Conservation (phyloP, 1,139 yeast genomes). For the Protomyces pachydermus region DNA sequence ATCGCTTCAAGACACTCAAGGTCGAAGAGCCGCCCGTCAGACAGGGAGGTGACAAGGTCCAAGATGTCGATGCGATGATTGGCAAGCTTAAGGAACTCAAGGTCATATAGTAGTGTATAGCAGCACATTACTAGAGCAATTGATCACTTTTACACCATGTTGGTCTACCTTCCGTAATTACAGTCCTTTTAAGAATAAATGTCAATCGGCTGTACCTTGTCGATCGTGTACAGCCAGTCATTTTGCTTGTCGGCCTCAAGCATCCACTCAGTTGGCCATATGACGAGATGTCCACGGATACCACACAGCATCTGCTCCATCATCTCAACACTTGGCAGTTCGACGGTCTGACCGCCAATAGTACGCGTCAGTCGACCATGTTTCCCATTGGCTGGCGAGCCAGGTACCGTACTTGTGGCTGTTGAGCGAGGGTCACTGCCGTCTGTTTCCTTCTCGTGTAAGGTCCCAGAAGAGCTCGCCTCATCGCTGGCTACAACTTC, state of each 20-base stretch:
- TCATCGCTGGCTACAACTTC: not conserved
- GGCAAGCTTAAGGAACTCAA: conserved; percentile 63
- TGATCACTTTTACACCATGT: too few species aligned
- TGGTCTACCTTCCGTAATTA: too few species aligned
- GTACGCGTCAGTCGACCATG: conserved; percentile 4
- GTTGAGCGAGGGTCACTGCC: conserved; percentile 1
- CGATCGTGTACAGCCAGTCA: conserved; percentile 93
- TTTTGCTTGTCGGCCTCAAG: conserved; percentile 64
- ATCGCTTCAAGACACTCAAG: conserved; percentile 63
- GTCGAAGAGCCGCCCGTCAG: conserved; percentile 84
- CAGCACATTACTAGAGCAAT: too few species aligned
- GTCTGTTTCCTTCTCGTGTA: not conserved
- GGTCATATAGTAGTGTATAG: conserved; percentile 34
- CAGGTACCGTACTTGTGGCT: not conserved
- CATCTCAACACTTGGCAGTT: conserved; percentile 65
- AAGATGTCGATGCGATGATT: conserved; percentile 73
- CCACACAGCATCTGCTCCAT: conserved; percentile 70
- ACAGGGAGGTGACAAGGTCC: conserved; percentile 74
- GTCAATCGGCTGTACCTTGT: conserved; percentile 90
- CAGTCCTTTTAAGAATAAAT: conserved; percentile 61
- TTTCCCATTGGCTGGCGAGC: not conserved
- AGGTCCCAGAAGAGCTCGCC: not conserved
- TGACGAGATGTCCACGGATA: conserved; percentile 82
- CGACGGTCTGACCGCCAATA: conserved; percentile 13
- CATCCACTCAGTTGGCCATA: conserved; percentile 90